Conservation (phyloP, 75 land plant species). For the Selaginella moellendorffii region DNA sequence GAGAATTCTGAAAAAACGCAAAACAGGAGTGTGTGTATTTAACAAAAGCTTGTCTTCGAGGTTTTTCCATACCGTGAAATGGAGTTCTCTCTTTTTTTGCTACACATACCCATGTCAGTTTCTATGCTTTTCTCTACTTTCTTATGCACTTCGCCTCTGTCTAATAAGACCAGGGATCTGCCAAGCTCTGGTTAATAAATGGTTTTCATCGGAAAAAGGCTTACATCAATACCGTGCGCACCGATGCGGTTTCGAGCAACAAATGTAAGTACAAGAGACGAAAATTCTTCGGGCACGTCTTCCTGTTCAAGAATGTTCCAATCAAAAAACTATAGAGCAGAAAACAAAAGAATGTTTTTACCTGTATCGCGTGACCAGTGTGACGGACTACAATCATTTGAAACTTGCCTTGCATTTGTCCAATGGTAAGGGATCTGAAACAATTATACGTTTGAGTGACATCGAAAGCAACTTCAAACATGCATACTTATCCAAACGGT, state of each 20-base stretch:
- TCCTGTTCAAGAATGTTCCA: conserved; percentile 45
- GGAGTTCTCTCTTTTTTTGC: too few relatives aligned
- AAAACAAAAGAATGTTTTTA: conserved; percentile 12
- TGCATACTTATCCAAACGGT: conserved; percentile 75
- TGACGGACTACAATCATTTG: conserved; percentile 84
- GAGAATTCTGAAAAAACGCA: too few relatives aligned
- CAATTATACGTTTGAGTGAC: neutral
- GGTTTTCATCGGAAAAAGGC: neutral
- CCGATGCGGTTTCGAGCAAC: conserved; percentile 75
- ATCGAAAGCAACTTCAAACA: neutral
- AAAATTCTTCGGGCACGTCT: conserved; percentile 90
- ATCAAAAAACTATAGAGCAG: neutral
- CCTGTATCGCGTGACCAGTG: conserved; percentile 98
- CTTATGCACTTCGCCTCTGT: too few relatives aligned
- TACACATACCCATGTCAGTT: too few relatives aligned
- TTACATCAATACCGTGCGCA: conserved; percentile 80
- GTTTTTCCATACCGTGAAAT: too few relatives aligned
- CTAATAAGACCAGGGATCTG: neutral
- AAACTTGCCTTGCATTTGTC: conserved; percentile 99
- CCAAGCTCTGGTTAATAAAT: neutral
- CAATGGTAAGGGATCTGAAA: conserved; percentile 82
- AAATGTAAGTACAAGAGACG: conserved; percentile 50
- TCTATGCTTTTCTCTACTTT: too few relatives aligned
- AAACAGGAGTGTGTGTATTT: too few relatives aligned
- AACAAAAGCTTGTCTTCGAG: too few relatives aligned